A percentile compares a stretch with the other conserved stretches of the same genome.
These are phyloP conservation scores for Monascus ruber DNA, from an alignment of 2,329 filamentous ascomycete genomes.

Conservation along the genomic window DNA sequence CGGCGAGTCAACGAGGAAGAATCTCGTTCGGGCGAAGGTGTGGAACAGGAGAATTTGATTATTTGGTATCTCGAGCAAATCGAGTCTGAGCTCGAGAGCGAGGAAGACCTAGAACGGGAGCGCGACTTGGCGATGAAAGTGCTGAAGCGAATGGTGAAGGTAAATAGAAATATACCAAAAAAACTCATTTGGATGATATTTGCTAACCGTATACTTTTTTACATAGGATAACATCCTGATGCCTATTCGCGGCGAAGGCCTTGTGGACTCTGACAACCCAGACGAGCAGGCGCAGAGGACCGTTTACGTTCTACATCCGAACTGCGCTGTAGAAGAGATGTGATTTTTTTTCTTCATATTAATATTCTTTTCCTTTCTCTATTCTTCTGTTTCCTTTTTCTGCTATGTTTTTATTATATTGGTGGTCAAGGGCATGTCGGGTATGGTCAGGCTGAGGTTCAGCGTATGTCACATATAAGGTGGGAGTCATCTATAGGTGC, in stretches of 20 bases:
- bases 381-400: slow-evolving; percentile 3
- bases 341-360: slow-evolving; percentile 7
- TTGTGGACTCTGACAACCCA: slow-evolving; percentile 62
- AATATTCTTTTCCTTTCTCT: neutral
- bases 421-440: too few species aligned
- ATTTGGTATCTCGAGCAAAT: slow-evolving; percentile 89
- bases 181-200: neutral
- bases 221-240: slow-evolving; percentile 48
- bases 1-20: slow-evolving; percentile 77
- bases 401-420: neutral
- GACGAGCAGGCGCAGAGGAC: slow-evolving; percentile 36
- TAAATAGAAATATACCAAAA: slow-evolving; percentile 30
- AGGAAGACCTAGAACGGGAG: slow-evolving; percentile 73
- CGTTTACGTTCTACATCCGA: slow-evolving; percentile 86
- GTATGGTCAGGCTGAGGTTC: too few species aligned
- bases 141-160: slow-evolving; percentile 91
- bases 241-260: slow-evolving; percentile 65
- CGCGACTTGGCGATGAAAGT: slow-evolving; percentile 68
- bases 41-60: slow-evolving; percentile 69
- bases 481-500: slow-evolving; percentile 12
- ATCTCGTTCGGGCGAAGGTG: slow-evolving; percentile 61
- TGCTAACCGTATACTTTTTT: slow-evolving; percentile 1
- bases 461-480: slow-evolving; percentile 9
- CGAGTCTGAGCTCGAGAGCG: slow-evolving; percentile 66
- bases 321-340: slow-evolving; percentile 65